These are phyloP conservation scores for Conticribra guillardii DNA, from an alignment of 108 stramenopile species.

Conservation along the genomic window DNA sequence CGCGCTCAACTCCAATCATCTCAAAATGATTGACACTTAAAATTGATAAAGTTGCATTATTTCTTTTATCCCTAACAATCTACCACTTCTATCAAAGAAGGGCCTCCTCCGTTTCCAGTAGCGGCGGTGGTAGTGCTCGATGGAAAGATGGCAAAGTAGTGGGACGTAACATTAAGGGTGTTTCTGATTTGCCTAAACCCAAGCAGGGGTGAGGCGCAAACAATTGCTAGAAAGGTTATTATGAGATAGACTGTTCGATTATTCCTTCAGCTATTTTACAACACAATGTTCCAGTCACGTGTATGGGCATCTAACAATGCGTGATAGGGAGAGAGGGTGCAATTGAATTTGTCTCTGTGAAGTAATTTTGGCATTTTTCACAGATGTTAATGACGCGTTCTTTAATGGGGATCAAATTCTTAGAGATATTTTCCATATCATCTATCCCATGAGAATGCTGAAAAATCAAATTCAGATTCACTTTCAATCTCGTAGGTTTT, in stretches of 20 bases:
- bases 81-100: constrained; percentile 33
- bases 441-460: constrained; percentile 26
- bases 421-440: neutral
- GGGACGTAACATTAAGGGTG: constrained; percentile 49
- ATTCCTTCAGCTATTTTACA: too few relatives aligned
- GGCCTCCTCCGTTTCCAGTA: constrained; percentile 22
- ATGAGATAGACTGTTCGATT: too few relatives aligned
- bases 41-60: constrained; percentile 20
- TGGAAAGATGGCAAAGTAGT: constrained; percentile 54
- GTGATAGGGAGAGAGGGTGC: too few relatives aligned
- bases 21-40: too few relatives aligned
- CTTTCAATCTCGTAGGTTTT: too few relatives aligned
- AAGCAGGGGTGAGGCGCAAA: constrained; percentile 51
- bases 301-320: too few relatives aligned
- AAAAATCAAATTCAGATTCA: constrained; percentile 3
- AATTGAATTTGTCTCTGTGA: constrained; percentile 14
- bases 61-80: constrained; percentile 32
- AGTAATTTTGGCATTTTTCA: too few relatives aligned
- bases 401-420: neutral
- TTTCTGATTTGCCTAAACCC: constrained; percentile 49
- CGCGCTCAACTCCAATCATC: neutral
- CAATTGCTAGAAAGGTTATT: constrained; percentile 46
- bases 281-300: too few relatives aligned
- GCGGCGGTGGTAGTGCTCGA: constrained; percentile 15
- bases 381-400: constrained; percentile 33